Conservation (phyloP, 1,284 basidiomycete genomes). For the Malassezia brasiliensis region DNA sequence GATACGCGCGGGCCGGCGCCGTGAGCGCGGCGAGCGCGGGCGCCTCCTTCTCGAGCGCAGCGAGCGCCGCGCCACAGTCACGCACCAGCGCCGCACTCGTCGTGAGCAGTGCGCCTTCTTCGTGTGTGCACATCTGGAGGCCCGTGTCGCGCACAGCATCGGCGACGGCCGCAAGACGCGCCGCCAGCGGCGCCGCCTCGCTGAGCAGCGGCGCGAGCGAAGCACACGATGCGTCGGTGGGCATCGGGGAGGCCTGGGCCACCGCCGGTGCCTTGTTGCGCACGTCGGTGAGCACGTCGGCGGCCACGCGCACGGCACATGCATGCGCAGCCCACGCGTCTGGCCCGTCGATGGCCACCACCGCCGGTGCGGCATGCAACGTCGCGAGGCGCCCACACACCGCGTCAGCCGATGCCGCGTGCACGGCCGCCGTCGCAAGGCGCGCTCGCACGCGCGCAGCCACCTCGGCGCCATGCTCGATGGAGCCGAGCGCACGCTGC, state of each 20-base stretch:
- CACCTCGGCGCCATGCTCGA: constrained; percentile 59
- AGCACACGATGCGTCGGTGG: not conserved
- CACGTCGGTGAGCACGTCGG: not conserved
- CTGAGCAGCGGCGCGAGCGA: not conserved
- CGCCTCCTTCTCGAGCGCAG: not conserved
- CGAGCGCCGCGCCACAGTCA: not conserved
- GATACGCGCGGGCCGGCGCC: constrained; percentile 7
- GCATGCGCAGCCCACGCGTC: not conserved
- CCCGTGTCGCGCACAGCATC: not conserved
- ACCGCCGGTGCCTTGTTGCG: not conserved
- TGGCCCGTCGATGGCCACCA: not conserved
- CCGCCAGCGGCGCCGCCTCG: not conserved
- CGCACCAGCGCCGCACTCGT: not conserved
- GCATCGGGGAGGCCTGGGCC: not conserved
- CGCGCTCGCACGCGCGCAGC: constrained; percentile 26
- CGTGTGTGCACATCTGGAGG: not conserved
- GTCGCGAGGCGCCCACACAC: constrained; percentile 1
- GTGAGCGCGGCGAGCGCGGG: constrained; percentile 4
- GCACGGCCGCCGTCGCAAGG: not conserved
- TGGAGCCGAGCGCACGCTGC: constrained; percentile 64
- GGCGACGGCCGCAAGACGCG: not conserved
- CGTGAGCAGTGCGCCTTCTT: not conserved
- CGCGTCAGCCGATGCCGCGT: not conserved
- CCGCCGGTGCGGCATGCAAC: not conserved
- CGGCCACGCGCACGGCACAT: not conserved